These are phyloP conservation scores for Dendrobium chrysotoxum DNA, from an alignment of 106 monocot genomes.

Conservation along the genomic window DNA sequence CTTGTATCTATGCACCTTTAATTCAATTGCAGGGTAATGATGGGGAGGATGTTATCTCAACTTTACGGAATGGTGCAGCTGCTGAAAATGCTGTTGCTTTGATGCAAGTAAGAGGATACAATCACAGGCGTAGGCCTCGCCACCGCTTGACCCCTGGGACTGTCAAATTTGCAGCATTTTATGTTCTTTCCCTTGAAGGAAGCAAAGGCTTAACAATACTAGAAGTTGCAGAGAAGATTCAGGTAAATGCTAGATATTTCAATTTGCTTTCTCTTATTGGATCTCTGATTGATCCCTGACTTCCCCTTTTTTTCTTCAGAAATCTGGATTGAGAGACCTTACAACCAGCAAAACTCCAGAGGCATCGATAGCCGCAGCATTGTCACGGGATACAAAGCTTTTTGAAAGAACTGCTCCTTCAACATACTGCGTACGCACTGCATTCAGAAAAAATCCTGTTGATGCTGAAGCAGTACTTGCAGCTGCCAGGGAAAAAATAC, in stretches of 20 bases:
- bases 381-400: conserved; percentile 85
- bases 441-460: conserved; percentile 87
- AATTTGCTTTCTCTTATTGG: conserved; percentile 2
- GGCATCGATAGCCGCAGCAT: conserved; percentile 97
- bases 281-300: background rate
- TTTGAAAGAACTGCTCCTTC: conserved; percentile 99
- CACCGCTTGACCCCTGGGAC: conserved; percentile 97
- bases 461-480: conserved; percentile 78
- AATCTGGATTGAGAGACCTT: conserved; percentile 94
- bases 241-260: conserved; percentile 38
- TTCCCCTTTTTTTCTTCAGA: conserved; percentile 29
- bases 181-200: conserved; percentile 95
- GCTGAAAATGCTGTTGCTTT: conserved; percentile 91
- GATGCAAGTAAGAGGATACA: conserved; percentile 86
- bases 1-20: background rate
- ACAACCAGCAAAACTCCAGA: conserved; percentile 99
- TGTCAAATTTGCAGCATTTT: conserved; percentile 98
- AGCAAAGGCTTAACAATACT: conserved; percentile 80
- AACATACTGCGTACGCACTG: conserved; percentile 82
- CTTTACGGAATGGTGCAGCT: conserved; percentile 78
- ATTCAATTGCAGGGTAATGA: conserved; percentile 52
- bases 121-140: conserved; percentile 63
- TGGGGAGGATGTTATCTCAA: conserved; percentile 71
- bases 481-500: conserved; percentile 84
- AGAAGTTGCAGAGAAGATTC: conserved; percentile 97